Evolutionary conservation across 495 filamentous ascomycete species (phyloP).

Genomic region (Lineolata rhizophorae): DNA sequence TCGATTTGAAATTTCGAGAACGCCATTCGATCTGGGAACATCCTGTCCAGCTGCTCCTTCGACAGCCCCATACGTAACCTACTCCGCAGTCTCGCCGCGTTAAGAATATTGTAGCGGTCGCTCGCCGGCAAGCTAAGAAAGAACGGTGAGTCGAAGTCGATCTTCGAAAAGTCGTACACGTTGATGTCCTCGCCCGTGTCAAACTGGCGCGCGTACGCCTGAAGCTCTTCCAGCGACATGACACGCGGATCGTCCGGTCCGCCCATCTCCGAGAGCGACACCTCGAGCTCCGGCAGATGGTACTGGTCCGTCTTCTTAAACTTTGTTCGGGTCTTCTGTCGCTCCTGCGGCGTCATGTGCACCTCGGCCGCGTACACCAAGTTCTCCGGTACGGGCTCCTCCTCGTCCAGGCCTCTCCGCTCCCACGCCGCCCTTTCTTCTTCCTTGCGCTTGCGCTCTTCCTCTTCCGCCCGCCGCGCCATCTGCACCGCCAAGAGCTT

Average conservation of each 20-base stretch:
- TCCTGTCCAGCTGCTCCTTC: constrained; percentile 81
- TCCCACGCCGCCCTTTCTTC: constrained; percentile 13
- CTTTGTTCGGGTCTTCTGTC: constrained; percentile 39
- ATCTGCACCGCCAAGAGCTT: constrained; percentile 83
- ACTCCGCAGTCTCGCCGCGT: constrained; percentile 71
- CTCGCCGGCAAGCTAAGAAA: constrained; percentile 73
- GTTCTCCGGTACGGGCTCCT: constrained; percentile 44
- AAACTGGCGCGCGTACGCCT: constrained; percentile 83
- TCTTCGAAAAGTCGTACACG: constrained; percentile 95
- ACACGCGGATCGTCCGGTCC: constrained; percentile 77
- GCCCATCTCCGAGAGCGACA: constrained; percentile 61
- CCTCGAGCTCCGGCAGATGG: constrained; percentile 68
- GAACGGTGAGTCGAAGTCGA: constrained; percentile 87
- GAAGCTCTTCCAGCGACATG: constrained; percentile 81
- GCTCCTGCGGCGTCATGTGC: constrained; percentile 57
- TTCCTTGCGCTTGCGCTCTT: constrained; percentile 39
- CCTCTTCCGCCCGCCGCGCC: constrained; percentile 70
- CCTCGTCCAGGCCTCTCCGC: constrained; percentile 27
- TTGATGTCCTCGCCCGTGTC: constrained; percentile 88
- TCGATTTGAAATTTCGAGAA: constrained; percentile 95
- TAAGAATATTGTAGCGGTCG: constrained; percentile 92
- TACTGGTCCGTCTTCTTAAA: constrained; percentile 88
- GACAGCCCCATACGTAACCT: constrained; percentile 84
- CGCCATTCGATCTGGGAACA: constrained; percentile 97
- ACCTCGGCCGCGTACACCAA: constrained; percentile 78